These are phyloP conservation scores for Anthoceros angustus DNA, from an alignment of 225 moss, liverwort and hornwort species.

Conservation along the genomic window DNA sequence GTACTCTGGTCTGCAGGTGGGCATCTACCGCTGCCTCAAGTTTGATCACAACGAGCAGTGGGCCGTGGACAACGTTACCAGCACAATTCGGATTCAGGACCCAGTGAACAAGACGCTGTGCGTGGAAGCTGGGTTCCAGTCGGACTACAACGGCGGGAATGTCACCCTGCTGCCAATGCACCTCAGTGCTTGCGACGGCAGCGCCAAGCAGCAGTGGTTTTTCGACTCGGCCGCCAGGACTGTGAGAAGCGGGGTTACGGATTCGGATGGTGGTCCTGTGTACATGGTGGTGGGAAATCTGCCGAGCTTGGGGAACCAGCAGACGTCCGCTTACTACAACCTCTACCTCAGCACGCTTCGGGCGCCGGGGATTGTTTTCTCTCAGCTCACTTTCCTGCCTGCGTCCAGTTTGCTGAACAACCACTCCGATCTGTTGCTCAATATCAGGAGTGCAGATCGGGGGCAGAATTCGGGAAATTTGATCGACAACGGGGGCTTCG, in stretches of 20 bases:
- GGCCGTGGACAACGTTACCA: background rate
- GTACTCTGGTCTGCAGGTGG: background rate
- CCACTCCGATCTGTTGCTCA: background rate
- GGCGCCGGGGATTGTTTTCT: background rate
- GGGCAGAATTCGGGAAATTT: background rate
- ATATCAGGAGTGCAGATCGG: background rate
- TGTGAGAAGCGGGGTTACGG: background rate
- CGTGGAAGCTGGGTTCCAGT: background rate
- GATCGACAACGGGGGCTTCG: background rate
- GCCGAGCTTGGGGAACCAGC: background rate
- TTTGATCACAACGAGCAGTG: background rate
- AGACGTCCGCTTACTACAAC: background rate
- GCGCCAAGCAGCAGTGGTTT: background rate
- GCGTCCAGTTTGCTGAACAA: background rate
- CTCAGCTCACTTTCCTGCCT: background rate
- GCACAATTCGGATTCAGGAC: background rate
- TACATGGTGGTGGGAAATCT: background rate
- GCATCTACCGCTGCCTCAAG: background rate
- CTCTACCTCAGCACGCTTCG: background rate
- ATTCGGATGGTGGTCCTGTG: background rate
- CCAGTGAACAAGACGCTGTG: background rate
- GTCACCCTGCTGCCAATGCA: background rate
- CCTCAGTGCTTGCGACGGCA: background rate
- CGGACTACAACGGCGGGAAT: background rate
- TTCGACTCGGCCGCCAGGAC: background rate